Base-by-base conservation (phyloP, 2,329 filamentous ascomycete genomes). In the Sclerotinia borealis region DNA sequence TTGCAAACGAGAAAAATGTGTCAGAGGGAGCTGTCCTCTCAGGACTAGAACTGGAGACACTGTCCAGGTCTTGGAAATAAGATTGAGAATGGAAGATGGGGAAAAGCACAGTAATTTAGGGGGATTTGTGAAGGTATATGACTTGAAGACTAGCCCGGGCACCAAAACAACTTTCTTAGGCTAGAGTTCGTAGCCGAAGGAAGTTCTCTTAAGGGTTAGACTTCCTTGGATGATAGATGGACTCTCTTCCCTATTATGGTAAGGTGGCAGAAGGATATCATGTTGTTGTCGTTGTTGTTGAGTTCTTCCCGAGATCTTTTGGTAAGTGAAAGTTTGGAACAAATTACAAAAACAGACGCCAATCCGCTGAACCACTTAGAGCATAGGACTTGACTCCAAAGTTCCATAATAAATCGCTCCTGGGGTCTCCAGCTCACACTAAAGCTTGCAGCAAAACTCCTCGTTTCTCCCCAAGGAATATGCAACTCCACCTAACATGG, bases 41-140 rank as follows among this genome's bases (percentile, higher is more conserved):
- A 1, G 34, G 29, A 6, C 34, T 37, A 50, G 10, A 15, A 31
- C 19, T 29, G 5, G 34, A 27, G 19, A 60, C 19, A 11, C 27
- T 13, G 7, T 37, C 25, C 22, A 61, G n/a, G n/a, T 15, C 15
- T n/a, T 9, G 17, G 19, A 41, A 25, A 43, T 11, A 43, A 41
- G 13, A 15, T 41, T 34, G 11, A 19, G 9, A 27, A 17, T 13
- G 27, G 25, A 25, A 34, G 15, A 54, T 13, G 37, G 37, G n/a
- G 13, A 13, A 19, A 34, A 22, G 31, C 49, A 19, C 15, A 5
- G 31, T 1, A 15, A 15, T 17, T 61, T 36, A 27, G 59, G 48
- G 48, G n/a, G 39, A 22, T 25, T 37, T 22, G n/a, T 17, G 25
- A 61, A 61, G 11, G 54, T 61, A 61, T 61, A 61, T 43, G 43